Evolutionary conservation across 2,329 filamentous ascomycete species (phyloP).

Genomic region (Graphium sp.): DNA sequence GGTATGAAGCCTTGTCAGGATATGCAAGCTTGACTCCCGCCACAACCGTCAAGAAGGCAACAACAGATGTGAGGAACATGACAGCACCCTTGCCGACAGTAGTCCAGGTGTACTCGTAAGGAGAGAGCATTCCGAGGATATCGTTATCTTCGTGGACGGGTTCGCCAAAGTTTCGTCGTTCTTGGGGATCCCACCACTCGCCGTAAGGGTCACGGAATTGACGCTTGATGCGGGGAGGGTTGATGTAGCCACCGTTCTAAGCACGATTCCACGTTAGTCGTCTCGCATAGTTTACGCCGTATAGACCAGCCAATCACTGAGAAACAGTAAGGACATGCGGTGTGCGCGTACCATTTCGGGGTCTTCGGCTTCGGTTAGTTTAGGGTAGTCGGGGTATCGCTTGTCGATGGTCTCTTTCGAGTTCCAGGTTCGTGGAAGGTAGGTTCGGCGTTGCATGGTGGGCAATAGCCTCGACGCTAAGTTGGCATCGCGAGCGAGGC

Average conservation of each 20-base stretch:
- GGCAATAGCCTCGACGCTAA: conserved; percentile 20
- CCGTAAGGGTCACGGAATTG: conserved; percentile 84
- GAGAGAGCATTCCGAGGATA: conserved; percentile 73
- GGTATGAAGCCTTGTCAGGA: conserved; percentile 53
- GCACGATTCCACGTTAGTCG: too few relatives aligned
- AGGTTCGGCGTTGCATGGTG: conserved; percentile 37
- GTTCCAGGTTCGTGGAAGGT: conserved; percentile 31
- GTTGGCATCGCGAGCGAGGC: conserved; percentile 19
- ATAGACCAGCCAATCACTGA: too few relatives aligned
- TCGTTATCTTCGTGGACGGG: conserved; percentile 95
- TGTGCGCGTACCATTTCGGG: conserved; percentile 48
- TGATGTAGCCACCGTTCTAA: conserved; percentile 72
- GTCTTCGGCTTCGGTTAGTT: conserved; percentile 41
- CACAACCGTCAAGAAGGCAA: conserved; percentile 43
- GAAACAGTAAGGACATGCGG: too few relatives aligned
- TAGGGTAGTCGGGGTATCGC: conserved; percentile 31
- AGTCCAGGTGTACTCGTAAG: conserved; percentile 75
- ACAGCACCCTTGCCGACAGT: conserved; percentile 52
- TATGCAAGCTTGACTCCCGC: conserved; percentile 54
- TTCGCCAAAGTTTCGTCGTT: conserved; percentile 92
- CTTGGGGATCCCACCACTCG: conserved; percentile 96
- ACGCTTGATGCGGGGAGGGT: conserved; percentile 67
- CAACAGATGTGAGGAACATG: conserved; percentile 53
- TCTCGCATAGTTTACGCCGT: too few relatives aligned
- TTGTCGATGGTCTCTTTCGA: conserved; percentile 28